Conservation (phyloP, 2,329 filamentous ascomycete genomes). For the Aspergillus costaricaensis region DNA sequence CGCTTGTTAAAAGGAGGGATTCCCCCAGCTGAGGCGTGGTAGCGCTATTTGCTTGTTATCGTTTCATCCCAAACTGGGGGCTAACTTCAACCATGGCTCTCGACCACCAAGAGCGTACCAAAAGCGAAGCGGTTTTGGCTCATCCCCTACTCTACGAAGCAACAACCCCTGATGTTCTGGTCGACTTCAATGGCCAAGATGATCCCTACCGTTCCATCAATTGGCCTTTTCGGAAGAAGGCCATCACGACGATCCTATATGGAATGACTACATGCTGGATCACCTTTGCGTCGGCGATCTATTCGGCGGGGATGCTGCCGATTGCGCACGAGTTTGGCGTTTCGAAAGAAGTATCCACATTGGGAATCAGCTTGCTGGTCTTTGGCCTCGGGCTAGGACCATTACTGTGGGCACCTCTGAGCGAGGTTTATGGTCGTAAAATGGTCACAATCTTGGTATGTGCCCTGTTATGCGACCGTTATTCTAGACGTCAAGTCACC, state of each 20-base stretch:
- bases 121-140: neutral
- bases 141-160: neutral
- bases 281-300: neutral
- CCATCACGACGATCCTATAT: neutral
- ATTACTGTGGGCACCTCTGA: neutral
- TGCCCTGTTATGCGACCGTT: neutral
- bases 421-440: neutral
- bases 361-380: neutral
- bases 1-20: neutral
- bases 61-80: neutral
- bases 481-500: neutral
- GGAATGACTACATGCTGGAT: constrained; percentile 1
- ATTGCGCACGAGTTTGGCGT: neutral
- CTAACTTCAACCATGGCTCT: neutral
- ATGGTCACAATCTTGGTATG: neutral
- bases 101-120: neutral
- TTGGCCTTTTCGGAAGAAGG: constrained; percentile 2
- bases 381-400: neutral
- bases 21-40: neutral
- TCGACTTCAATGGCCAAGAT: neutral
- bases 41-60: neutral
- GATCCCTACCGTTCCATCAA: neutral
- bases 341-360: neutral
- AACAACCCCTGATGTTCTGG: neutral
- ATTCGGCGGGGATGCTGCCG: neutral